Percentiles rank a stretch among this genome's conserved stretches.
Evolutionary conservation across 2,329 filamentous ascomycete genomes (phyloP).

Genomic region (Ascochyta viciae-villosae): DNA sequence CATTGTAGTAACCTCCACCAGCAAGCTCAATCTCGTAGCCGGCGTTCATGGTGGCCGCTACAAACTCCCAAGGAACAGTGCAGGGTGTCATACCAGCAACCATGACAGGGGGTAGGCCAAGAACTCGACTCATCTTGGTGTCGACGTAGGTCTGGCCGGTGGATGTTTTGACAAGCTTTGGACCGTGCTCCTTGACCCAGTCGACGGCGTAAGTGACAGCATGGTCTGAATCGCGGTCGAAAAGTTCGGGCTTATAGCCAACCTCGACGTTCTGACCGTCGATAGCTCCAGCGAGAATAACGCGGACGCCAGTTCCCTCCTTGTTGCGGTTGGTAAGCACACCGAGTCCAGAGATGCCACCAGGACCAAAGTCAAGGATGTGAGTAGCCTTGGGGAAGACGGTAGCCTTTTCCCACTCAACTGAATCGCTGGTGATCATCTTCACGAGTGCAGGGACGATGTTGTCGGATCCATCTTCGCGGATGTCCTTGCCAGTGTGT

Average conservation of each 20-base stretch:
- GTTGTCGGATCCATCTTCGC: constrained; percentile 71
- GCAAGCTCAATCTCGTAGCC: constrained; percentile 59
- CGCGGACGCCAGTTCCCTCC: constrained; percentile 95
- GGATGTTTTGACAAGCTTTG: constrained; percentile 88
- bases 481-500: constrained; percentile 79
- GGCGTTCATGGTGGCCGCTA: constrained; percentile 62
- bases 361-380: constrained; percentile 94
- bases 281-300: constrained; percentile 93
- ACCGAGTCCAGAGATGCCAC: constrained; percentile 94
- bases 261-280: constrained; percentile 89
- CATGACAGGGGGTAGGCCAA: constrained; percentile 57
- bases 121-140: constrained; percentile 70
- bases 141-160: constrained; percentile 90
- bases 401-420: constrained; percentile 96
- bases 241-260: constrained; percentile 97
- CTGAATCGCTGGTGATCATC: constrained; percentile 92
- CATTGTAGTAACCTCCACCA: constrained; percentile 60
- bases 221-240: constrained; percentile 93
- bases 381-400: constrained; percentile 90
- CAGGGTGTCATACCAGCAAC: constrained; percentile 59
- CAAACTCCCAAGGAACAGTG: constrained; percentile 59
- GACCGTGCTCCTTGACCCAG: constrained; percentile 97
- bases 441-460: constrained; percentile 86
- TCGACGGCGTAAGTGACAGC: constrained; percentile 94
- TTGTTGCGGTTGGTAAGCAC: constrained; percentile 98